Evolutionary conservation across 768 basidiomycete species (phyloP).

Genomic region (Boletus rex-veris): DNA sequence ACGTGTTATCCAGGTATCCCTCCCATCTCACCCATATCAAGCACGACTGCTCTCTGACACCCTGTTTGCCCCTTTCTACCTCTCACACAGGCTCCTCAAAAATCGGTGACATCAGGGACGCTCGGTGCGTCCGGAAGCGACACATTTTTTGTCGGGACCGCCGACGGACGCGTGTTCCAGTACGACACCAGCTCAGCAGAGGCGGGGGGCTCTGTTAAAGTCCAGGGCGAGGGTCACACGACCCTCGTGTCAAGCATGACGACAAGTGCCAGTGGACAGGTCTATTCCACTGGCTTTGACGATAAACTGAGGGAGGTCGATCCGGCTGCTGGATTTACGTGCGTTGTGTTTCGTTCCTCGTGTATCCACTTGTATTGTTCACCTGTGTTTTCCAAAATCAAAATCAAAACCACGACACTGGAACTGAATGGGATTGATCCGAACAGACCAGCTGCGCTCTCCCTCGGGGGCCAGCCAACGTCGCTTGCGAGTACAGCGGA

Average conservation of each 20-base stretch:
- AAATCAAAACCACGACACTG: background rate
- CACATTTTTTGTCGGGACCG: conserved; percentile 81
- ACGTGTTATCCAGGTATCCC: conserved; percentile 58
- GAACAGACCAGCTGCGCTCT: conserved; percentile 47
- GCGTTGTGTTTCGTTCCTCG: conserved; percentile 16
- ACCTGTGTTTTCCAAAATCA: background rate
- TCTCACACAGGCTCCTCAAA: conserved; percentile 66
- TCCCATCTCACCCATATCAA: background rate
- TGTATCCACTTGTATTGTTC: background rate
- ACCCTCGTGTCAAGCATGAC: conserved; percentile 66
- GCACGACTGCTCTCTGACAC: background rate
- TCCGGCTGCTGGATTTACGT: conserved; percentile 28
- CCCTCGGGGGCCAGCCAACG: conserved; percentile 64
- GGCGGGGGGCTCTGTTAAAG: conserved; percentile 29
- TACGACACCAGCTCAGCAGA: conserved; percentile 42
- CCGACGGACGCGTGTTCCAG: conserved; percentile 71
- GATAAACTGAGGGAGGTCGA: conserved; percentile 72
- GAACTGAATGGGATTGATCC: background rate
- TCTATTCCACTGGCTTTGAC: conserved; percentile 77
- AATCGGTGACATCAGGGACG: conserved; percentile 65
- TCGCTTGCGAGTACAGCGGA: conserved; percentile 57
- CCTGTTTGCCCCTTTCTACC: background rate
- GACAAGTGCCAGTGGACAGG: conserved; percentile 42
- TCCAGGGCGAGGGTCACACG: conserved; percentile 67
- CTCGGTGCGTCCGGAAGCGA: conserved; percentile 30